Evolutionary conservation across 2,329 filamentous ascomycete genomes (phyloP), one percentile per base, ranked within the genome.

Genomic region (Cercospora sp.): DNA sequence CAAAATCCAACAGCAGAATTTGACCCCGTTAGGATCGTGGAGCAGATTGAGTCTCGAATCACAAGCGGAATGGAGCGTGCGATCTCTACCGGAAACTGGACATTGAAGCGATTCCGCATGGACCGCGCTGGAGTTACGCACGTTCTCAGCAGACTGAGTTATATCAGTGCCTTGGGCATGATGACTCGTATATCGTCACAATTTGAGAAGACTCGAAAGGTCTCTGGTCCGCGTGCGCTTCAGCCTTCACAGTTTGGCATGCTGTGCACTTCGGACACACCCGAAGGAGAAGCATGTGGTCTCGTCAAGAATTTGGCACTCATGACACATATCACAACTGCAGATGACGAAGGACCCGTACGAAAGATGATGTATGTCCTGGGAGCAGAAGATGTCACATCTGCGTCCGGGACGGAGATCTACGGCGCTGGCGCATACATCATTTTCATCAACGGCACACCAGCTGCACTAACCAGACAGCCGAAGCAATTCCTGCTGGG

Each of bases 301-400:
- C 82, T 99, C 66, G 94, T 99, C 74, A 99, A 99, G 85, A 99
- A 99, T 77, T 81, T 99, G 83, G 95, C 95, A 8, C 84, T 99
- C 66, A 99, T 99, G 95, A 99, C 96, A 62, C 96, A 99, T 77
- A 98, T 99, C 74, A 99, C 95, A 0, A 99, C 95, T 1, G 93
- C 97, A 71, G 93, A 97, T 66, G 93, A 97, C 66, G 95, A 98
- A 78, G 92, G 89, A 18, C 94, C 95, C 0, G 92, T 99, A 16
- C 90, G 90, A 75, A 90, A 92, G 75, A 89, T 96, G 78, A 89
- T 97, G 1, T 95, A 94, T 77, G 89, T 92, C 65, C 85, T 98
- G 28, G 94, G 97, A 55, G 90, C 92, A 2, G 92, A 92, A 80
- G 88, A 94, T 66, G 91, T 97, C 36, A 89, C 91, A 71, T 89